Evolutionary conservation across 192 early-diverging fungal genomes (phyloP).

Genomic region (Jimgerdemannia flammicorona): DNA sequence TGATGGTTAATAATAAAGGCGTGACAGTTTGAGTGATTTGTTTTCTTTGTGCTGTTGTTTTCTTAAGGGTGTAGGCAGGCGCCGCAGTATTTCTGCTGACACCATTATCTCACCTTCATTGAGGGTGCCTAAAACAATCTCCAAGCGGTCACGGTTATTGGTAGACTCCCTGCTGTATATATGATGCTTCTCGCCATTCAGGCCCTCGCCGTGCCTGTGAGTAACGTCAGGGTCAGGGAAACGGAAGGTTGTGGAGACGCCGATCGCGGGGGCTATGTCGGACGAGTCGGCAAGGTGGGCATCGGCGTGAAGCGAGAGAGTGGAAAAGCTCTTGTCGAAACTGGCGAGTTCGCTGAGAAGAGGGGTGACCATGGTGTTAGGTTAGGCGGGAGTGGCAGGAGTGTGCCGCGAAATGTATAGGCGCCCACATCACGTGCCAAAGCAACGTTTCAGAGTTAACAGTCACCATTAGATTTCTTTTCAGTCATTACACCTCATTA

Average conservation of each 20-base stretch:
- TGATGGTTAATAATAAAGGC: too few species aligned
- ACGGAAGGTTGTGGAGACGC: conserved; percentile 52
- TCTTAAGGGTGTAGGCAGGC: background rate
- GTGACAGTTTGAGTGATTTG: too few species aligned
- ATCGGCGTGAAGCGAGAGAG: conserved; percentile 52
- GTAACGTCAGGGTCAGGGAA: conserved; percentile 20
- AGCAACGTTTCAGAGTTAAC: too few species aligned
- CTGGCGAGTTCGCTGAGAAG: background rate
- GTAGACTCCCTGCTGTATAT: conserved; percentile 47
- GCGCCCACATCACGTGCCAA: too few species aligned
- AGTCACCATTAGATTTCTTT: too few species aligned
- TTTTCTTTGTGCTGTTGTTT: too few species aligned
- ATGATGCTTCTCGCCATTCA: conserved; percentile 36
- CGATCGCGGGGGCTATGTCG: conserved; percentile 51
- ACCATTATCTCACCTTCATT: conserved; percentile 15
- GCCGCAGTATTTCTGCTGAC: background rate
- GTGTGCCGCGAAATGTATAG: background rate
- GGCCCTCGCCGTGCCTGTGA: conserved; percentile 5
- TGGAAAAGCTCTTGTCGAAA: conserved; percentile 22
- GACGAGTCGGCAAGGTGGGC: conserved; percentile 22
- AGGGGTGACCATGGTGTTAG: background rate
- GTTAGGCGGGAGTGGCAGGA: background rate
- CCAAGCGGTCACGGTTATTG: conserved; percentile 41
- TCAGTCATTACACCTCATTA: too few species aligned
- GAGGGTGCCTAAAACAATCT: conserved; percentile 49